Evolutionary conservation across 2,329 filamentous ascomycete species (phyloP).

Genomic region (Fonsecaea monophora): DNA sequence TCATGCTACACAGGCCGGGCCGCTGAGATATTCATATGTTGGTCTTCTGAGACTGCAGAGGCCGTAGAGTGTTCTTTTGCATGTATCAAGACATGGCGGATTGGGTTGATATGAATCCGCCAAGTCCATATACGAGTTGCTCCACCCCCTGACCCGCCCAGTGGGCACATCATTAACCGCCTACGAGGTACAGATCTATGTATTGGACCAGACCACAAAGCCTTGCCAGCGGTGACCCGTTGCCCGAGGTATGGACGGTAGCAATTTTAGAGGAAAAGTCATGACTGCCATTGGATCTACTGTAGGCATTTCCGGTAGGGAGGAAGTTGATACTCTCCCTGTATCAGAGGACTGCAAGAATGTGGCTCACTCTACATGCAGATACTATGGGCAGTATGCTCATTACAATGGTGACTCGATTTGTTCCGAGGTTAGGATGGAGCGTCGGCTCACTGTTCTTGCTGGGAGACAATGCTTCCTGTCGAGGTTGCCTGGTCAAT

Average conservation of each 20-base stretch:
- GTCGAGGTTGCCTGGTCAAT: too few relatives aligned
- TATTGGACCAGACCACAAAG: too few relatives aligned
- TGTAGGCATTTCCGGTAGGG: slow-evolving; percentile 73
- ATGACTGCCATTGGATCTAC: slow-evolving; percentile 29
- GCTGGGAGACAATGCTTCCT: slow-evolving; percentile 51
- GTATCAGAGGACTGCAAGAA: slow-evolving; percentile 76
- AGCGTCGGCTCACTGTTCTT: slow-evolving; percentile 53
- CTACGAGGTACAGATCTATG: too few relatives aligned
- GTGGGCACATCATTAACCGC: too few relatives aligned
- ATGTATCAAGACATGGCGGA: neutral
- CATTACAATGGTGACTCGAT: slow-evolving; percentile 62
- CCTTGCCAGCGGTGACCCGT: too few relatives aligned
- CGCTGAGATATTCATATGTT: neutral
- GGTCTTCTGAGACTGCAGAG: neutral
- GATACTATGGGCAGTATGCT: slow-evolving; percentile 89
- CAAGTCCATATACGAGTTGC: too few relatives aligned
- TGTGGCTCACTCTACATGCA: slow-evolving; percentile 75
- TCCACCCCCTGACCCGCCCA: too few relatives aligned
- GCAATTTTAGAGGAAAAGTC: slow-evolving; percentile 74
- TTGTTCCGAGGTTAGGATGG: neutral
- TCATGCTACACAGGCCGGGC: neutral
- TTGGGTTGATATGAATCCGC: neutral
- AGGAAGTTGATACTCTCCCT: slow-evolving; percentile 79
- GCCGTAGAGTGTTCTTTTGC: neutral
- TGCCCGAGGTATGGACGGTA: neutral